These are phyloP conservation scores for Metschnikowia aberdeeniae DNA, from an alignment of 805 yeast species.

Conservation along the genomic window DNA sequence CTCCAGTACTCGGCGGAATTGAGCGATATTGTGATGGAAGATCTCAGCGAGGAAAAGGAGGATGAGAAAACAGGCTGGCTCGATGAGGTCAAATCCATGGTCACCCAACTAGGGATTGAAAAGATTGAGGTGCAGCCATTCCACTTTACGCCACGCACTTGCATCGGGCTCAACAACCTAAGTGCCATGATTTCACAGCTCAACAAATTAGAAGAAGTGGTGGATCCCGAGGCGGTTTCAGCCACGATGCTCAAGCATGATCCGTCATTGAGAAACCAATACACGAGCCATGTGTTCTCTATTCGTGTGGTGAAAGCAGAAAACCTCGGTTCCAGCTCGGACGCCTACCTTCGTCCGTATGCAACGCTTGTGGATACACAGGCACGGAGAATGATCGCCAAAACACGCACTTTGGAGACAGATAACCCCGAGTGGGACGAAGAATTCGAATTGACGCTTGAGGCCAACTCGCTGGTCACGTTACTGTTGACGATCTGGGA, in stretches of 20 bases:
- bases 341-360: conserved; percentile 48
- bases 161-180: conserved; percentile 73
- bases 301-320: conserved; percentile 62
- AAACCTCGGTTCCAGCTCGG: conserved; percentile 37
- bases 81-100: conserved; percentile 51
- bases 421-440: conserved; percentile 84
- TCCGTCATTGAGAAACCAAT: conserved; percentile 26
- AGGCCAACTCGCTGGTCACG: conserved; percentile 40
- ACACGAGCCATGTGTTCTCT: conserved; percentile 55
- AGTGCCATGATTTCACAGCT: conserved; percentile 47
- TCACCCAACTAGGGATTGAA: conserved; percentile 33
- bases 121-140: conserved; percentile 47
- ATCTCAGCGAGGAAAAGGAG: conserved; percentile 34
- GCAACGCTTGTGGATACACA: conserved; percentile 59
- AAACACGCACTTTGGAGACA: conserved; percentile 61
- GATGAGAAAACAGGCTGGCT: conserved; percentile 33
- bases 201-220: conserved; percentile 47
- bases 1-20: conserved; percentile 45
- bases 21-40: conserved; percentile 37
- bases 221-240: conserved; percentile 59
- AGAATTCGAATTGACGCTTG: conserved; percentile 58
- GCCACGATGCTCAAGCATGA: conserved; percentile 33
- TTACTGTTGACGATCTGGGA: conserved; percentile 70
- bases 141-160: conserved; percentile 56
- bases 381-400: conserved; percentile 54